Percentiles rank a stretch among this genome's conserved stretches.
phyloP scores from a whole-genome alignment of 306 rosid genomes.

The Argentina anserina region DNA sequence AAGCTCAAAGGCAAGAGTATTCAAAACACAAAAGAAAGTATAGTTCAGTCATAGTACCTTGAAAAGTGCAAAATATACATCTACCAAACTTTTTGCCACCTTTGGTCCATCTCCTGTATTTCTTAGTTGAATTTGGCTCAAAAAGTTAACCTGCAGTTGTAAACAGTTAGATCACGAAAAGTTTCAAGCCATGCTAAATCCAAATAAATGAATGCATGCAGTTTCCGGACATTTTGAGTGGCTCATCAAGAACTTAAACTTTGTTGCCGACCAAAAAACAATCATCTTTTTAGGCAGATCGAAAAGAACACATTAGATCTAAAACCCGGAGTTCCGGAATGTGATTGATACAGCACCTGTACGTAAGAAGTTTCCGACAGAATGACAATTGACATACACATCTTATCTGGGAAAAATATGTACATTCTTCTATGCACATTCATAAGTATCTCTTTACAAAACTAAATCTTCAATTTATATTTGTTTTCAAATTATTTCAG shows the following conservation, averaged over 20 bases:
- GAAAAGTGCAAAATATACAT: slow-evolving; percentile 86
- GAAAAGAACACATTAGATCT: background rate
- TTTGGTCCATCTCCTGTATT: slow-evolving; percentile 86
- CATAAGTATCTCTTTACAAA: background rate
- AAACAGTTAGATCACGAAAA: slow-evolving; percentile 16
- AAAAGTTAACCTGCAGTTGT: slow-evolving; percentile 68
- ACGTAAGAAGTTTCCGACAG: background rate
- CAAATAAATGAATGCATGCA: slow-evolving; percentile 8
- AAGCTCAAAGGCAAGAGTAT: background rate
- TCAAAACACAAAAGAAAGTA: background rate
- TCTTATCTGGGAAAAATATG: background rate
- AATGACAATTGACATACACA: background rate
- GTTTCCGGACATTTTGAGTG: background rate
- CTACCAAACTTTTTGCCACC: slow-evolving; percentile 87
- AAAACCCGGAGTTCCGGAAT: background rate
- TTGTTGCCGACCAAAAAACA: background rate
- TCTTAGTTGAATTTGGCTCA: slow-evolving; percentile 83
- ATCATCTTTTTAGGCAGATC: no score
- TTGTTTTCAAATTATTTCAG: background rate
- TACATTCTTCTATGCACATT: background rate
- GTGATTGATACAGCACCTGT: background rate
- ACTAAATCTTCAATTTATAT: background rate
- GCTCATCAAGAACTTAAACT: background rate
- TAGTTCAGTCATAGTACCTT: slow-evolving; percentile 61
- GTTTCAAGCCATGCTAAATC: slow-evolving; percentile 9